Evolutionary conservation across 2,329 filamentous ascomycete genomes (phyloP).

Genomic region (Polytolypa hystricis): DNA sequence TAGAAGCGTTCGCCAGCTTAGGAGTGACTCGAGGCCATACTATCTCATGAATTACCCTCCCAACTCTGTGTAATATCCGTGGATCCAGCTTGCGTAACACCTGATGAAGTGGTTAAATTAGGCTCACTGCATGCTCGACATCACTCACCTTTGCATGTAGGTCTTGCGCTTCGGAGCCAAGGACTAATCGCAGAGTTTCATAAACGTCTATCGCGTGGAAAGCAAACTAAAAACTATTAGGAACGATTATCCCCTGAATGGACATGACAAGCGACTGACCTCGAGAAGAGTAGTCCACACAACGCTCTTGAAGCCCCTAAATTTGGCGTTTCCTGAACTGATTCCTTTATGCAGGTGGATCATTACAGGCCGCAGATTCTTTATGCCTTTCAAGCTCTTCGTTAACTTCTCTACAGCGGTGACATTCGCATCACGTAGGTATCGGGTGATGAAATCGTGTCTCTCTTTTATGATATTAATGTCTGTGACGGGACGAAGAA

Average conservation of each 20-base stretch:
- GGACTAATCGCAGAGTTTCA: conserved; percentile 49
- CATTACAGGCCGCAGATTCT: conserved; percentile 61
- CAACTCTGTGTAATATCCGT: conserved; percentile 51
- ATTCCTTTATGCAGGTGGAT: conserved; percentile 66
- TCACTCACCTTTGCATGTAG: conserved; percentile 44
- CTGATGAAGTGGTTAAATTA: conserved; percentile 22
- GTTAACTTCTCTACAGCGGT: conserved; percentile 44
- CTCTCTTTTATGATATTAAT: conserved; percentile 57
- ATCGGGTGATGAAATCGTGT: conserved; percentile 55
- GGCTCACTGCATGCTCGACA: not conserved
- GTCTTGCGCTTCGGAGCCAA: conserved; percentile 40
- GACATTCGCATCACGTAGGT: conserved; percentile 58
- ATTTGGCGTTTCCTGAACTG: conserved; percentile 41
- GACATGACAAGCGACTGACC: conserved; percentile 21
- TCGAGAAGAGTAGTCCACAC: conserved; percentile 62
- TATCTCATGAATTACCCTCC: conserved; percentile 58
- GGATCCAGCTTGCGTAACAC: conserved; percentile 51
- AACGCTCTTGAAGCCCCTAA: conserved; percentile 49
- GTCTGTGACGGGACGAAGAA: conserved; percentile 67
- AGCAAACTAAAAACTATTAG: conserved; percentile 46
- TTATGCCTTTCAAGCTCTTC: conserved; percentile 56
- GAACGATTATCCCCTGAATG: not conserved
- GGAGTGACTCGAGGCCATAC: conserved; percentile 24
- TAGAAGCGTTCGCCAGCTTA: not conserved
- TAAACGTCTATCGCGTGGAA: conserved; percentile 59